Base-by-base conservation (phyloP, 495 filamentous ascomycete genomes). In the Eremomyces bilateralis region DNA sequence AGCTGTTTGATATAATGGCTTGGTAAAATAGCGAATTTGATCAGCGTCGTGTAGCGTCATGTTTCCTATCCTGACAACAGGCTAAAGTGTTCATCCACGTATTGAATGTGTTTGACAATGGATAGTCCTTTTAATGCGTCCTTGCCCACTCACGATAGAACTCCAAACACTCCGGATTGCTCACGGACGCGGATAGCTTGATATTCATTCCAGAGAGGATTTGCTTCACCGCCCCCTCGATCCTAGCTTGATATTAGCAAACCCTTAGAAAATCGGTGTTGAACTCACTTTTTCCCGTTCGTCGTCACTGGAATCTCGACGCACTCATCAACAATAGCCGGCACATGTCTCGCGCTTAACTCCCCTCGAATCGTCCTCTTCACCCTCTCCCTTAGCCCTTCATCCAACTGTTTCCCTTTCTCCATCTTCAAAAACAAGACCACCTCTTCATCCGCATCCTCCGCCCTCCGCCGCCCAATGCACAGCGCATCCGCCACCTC, bases 221-320 rank as follows among this genome's bases (percentile, higher is more conserved):
- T 59, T 90, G 81, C 58, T 92, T 92, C 18, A 91, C 82, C 2
- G 80, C 77, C 21, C 84, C 78, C 49, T 93, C 83, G 25, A 93
- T 80, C 59, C 66, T 35, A 31, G 25, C 22, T 2, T 20, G 3
- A 33, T 10, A 20, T 38, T 28, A 39, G 15, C 20, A 28, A 32
- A 36, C 15, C 38, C 22, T 21, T 15, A 18, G 20, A 24, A 29
- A 34, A 42, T n/a, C 6, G 4, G 11, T 20, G 3, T 4, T 35
- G 17, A 28, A 58, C 64, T 38, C 53, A 67, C 64, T 92, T 93
- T 60, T 93, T 93, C 28, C 84, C 83, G 47, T 93, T 93, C 0
- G 69, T 73, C 20, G 83, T 94, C 44, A 81, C 71, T 1, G 83
- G 83, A 31, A 94, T 81, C 31, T 85, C 80, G 0, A 63, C 66